Base-by-base conservation (phyloP, 495 filamentous ascomycete species). In the Xylaria bambusicola region DNA sequence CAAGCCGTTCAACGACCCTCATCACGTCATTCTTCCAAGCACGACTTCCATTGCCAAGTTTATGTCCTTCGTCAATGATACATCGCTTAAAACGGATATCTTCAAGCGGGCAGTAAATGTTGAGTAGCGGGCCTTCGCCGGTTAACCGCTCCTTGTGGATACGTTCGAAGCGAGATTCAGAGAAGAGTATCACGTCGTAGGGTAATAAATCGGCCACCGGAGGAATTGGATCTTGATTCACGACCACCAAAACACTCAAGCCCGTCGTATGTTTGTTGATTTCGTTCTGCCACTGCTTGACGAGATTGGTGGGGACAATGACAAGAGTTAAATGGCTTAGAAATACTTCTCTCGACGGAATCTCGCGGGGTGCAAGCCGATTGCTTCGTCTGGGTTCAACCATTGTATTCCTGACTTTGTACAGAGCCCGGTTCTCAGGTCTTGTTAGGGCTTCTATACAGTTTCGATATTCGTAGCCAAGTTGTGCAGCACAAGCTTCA, bases 41-140 rank as follows among this genome's bases (percentile, higher is more conserved):
- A 17, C 75, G 71, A 5, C 81, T 77, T 0, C 75, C 73, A 29
- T 79, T 82, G 0, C 88, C 88, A 40, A 96, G 85, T 41, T 82
- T 87, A 67, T 97, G 92, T 1, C 93, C 93, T 80, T 98, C 93
- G 55, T 98, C 93, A 31, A 95, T 86, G 35, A 98, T 92, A 42
- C 93, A 82, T 12, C 93, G 83, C 58, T 96, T 84, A 79, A 91
- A 96, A 62, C 89, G 91, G 10, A 97, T 72, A 17, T 83, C 67
- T 40, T 84, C 84, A 6, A 97, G 72, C 0, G 88, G 84, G 20
- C 58, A 65, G 21, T 61, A 45, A n/a, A 62, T 23, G 29, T 60
- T 45, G 9, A 21, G 59, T 7, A n/a, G 35, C 21, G 51, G 50
- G 12, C 56, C 42, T 9, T 41, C 63, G 0, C 56, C 21, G 36